Evolutionary conservation across 306 rosid genomes (phyloP), one percentile per base, ranked within the genome.

Genomic region (Sphenostylis stenocarpa): DNA sequence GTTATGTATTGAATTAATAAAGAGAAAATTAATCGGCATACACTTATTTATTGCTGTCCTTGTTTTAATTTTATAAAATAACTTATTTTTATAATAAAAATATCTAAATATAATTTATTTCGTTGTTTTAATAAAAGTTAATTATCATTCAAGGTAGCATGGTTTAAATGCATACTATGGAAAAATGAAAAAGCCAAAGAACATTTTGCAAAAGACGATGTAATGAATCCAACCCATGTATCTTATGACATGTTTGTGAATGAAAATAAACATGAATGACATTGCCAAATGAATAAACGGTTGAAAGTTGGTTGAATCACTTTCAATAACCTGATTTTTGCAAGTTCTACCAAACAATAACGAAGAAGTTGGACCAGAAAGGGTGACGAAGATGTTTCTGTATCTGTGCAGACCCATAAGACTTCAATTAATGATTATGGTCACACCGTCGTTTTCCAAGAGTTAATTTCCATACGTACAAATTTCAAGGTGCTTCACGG

Each of bases 251-350:
- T 26, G 28, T 2, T 26, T 34, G 13, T 8, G 13, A 53, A 53
- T 20, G 61, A 3, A 53, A 53, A 53, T 3, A 53, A 9, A 20
- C 4, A 28, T 86, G 38, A 34, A 75, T 26, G 28, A 26, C 28
- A 29, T 80, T 45, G 33, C 81, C 63, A 15, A 41, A 39, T 24
- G 85, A 82, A 63, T 34, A 61, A 70, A 87, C 85, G 91, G 44
- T 47, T 83, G 75, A 55, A 64, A 76, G 85, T 85, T 3, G 80
- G 83, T 38, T 69, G 81, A 67, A 67, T 85, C 73, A 87, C 85
- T 39, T 79, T 76, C 68, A 89, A 85, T 75, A 45, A 23, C 36
- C 80, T 62, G 24, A n/a, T 53, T 19, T 48, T 56, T 24, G 5
- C 62, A 55, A 11, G 33, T 23, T 55, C 11, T 26, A 7, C 65